Evolutionary conservation across 2,329 filamentous ascomycete species (phyloP), one percentile per base, ranked within the genome.

Genomic region (Sphaceloma murrayae): DNA sequence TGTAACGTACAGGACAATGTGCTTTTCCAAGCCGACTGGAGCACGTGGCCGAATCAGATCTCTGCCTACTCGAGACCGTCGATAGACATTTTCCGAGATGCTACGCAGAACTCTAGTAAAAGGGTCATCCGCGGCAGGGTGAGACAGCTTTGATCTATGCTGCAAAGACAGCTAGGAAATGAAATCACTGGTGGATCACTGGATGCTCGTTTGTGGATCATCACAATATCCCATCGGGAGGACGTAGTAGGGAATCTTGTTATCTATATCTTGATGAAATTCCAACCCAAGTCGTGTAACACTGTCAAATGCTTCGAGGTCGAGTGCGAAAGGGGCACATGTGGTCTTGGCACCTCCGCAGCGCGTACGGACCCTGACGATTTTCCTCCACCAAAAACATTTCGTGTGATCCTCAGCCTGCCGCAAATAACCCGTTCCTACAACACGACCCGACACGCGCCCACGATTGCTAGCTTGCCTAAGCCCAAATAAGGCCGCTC

Each of bases 1-100:
- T n/a, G n/a, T n/a, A n/a, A n/a, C n/a, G 17, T 14, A 9, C 21
- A 40, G 16, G 49, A 56, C 38, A 55, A 54, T 24, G 49, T 58
- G 43, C 49, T 61, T 45, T 58, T 59, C 42, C 50, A 52, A 34
- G 43, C 50, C 4, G 55, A 59, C 39, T 63, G 61, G 40, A 57
- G 51, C 24, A 50, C 49, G 18, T 52, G 45, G 43, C 55, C 42
- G 11, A 46, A 52, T 5, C 52, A 49, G 34, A 34, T 43, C 10
- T 49, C 50, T 31, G 58, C 49, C 9, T 60, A 58, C 40, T 57
- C 57, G 19, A 57, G 58, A 29, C 45, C 36, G n/a, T 55, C 52
- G 22, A 57, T 60, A 6, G 49, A 58, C 29, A 49, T 60, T 29
- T 58, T 59, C 30, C 34, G 26, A 16, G n/a, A 38, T n/a, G n/a